Evolutionary conservation across 2,329 filamentous ascomycete species (phyloP), one percentile per base, ranked within the genome.

Genomic region (Dactylonectria estremocensis): DNA sequence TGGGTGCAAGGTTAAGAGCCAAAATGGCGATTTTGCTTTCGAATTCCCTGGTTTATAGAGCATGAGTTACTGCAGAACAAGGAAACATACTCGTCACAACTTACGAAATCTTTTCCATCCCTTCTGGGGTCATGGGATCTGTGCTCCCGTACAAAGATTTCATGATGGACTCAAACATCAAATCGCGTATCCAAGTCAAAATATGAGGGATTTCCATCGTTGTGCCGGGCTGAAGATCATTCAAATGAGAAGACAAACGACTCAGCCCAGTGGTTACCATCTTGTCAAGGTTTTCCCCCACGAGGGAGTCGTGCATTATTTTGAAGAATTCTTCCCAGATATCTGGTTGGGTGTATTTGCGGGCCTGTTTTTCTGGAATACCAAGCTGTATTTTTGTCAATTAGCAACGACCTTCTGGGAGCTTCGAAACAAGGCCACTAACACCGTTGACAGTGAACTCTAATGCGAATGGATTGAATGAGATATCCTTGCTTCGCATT

Each of bases 401-500:
- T 43, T 14, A 43, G 8, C 40, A n/a, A 43, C 16, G 40, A 8
- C 16, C n/a, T n/a, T n/a, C 14, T 43, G 14, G 16, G n/a, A 8
- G 16, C 7, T 43, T 43, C 40, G 9, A 8, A 2, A 61, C n/a
- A 16, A 18, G 35, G 35, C 5, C 35, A 54, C 24, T 54, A 35
- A 5, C 59, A 7, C 5, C 40, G 8, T 43, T 50, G n/a, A 35
- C 37, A 2, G 49, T 49, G 6, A 55, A 13, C 13, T 55, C 49
- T 0, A n/a, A 9, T 9, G 46, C 33, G 49, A 61, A 61, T 14
- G 59, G 37, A 8, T 61, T 35, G 14, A 61, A 61, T n/a, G 49
- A 45, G 6, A 61, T 22, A 13, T 61, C 37, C 8, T 16, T 7
- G 16, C 77, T 78, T 20, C 82, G 80, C 54, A 84, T 76, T 4